Evolutionary conservation across 208 protist genomes (phyloP), one percentile per base, ranked within the genome.

Genomic region (Vickermania ingenoplastis): DNA sequence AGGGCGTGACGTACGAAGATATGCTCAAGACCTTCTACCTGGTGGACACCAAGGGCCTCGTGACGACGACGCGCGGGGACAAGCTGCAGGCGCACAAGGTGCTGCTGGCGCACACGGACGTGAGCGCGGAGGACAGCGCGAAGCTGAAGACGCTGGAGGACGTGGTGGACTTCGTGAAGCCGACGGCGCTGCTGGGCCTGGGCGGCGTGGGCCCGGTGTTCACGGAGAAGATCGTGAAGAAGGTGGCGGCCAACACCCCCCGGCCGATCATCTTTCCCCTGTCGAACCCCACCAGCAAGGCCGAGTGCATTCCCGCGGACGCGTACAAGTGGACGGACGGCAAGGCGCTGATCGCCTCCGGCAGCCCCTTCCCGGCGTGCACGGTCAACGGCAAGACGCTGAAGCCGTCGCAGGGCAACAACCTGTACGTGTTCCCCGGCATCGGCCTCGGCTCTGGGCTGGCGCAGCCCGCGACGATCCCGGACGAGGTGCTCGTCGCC

Each of bases 181-280:
- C 97, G 28, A 98, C 96, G 4, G 91, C 79, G 17, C 63, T 99
- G 49, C 81, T 99, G 62, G 97, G 97, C 27, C 83, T 99, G 28
- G 84, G 89, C 57, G 96, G 94, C 41, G 71, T 84, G 1, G 91
- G 89, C 41, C 79, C 87, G 31, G 79, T 78, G 22, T 99, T 99
- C 77, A 97, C 94, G n/a, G 71, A 98, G 69, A 86, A 96, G 30
- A 86, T 98, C 23, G 69, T 98, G 22, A 61, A 73, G 51, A 59
- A 66, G 28, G 80, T 98, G 65, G 65, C 83, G 7, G 70, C 67
- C 52, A 71, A 96, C 68, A 76, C 73, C 30, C 65, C 84, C 36
- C 82, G 75, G 56, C 97, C 96, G 4, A 97, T 99, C 68, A 89
- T 99, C 62, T 98, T 99, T 65, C 78, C 97, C 0, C 78, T 99